Evolutionary conservation across 2,329 filamentous ascomycete species (phyloP).

Genomic region (Verticillium alfalfae): DNA sequence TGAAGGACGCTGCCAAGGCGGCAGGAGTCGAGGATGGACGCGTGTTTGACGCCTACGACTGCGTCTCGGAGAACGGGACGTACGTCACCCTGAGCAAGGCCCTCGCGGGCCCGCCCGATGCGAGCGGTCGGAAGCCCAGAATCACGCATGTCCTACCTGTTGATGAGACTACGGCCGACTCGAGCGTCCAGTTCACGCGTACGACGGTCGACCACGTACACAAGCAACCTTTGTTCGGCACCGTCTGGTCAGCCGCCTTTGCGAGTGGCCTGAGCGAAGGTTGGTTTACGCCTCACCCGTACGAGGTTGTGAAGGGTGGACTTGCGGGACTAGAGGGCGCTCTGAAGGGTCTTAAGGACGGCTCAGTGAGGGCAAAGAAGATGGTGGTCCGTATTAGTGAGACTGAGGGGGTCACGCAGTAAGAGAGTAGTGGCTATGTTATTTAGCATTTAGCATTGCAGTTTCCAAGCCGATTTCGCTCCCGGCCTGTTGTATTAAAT

Average conservation of each 20-base stretch:
- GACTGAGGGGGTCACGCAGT: neutral
- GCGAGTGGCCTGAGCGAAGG: slow-evolving; percentile 9
- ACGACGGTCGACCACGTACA: slow-evolving; percentile 8
- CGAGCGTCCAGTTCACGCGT: slow-evolving; percentile 7
- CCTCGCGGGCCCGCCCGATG: slow-evolving; percentile 8
- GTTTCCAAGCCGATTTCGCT: too few relatives aligned
- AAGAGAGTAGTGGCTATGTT: neutral
- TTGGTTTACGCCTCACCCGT: slow-evolving; percentile 12
- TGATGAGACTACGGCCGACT: slow-evolving; percentile 4
- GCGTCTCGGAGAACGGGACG: slow-evolving; percentile 11
- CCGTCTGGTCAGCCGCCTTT: slow-evolving; percentile 9
- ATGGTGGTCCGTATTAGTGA: slow-evolving; percentile 11
- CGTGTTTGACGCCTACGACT: slow-evolving; percentile 8
- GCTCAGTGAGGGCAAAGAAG: slow-evolving; percentile 12
- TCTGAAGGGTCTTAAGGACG: slow-evolving; percentile 8
- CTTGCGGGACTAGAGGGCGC: slow-evolving; percentile 7
- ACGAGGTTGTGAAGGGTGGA: slow-evolving; percentile 8
- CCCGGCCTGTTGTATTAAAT: too few relatives aligned
- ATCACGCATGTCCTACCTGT: slow-evolving; percentile 11
- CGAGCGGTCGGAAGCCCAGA: slow-evolving; percentile 6
- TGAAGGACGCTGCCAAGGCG: slow-evolving; percentile 6
- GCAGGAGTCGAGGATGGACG: slow-evolving; percentile 3
- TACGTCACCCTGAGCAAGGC: slow-evolving; percentile 8
- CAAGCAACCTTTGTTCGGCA: slow-evolving; percentile 8
- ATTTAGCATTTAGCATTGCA: too few relatives aligned